Evolutionary conservation across 441 rosid genomes (phyloP).

Genomic region (Arabidopsis hybrid): DNA sequence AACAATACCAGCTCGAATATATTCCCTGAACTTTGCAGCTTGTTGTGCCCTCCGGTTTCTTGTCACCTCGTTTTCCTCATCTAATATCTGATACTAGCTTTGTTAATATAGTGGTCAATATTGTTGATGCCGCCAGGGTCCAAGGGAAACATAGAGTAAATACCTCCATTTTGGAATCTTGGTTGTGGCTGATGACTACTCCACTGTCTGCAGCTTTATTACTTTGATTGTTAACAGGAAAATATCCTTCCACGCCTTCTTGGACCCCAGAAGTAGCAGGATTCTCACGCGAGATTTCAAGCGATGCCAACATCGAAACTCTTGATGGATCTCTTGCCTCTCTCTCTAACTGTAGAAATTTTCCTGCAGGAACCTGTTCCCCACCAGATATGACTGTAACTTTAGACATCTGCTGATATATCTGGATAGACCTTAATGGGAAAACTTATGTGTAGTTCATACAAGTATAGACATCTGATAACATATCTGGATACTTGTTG

Average conservation of each 20-base stretch:
- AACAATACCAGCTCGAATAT: constrained; percentile 67
- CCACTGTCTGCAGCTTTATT: constrained; percentile 28
- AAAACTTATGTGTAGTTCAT: constrained; percentile 17
- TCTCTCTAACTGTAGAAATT: neutral
- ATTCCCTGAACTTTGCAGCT: constrained; percentile 70
- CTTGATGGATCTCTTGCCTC: neutral
- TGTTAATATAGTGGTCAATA: constrained; percentile 59
- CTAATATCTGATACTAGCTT: constrained; percentile 54
- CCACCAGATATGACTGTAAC: constrained; percentile 55
- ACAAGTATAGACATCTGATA: neutral
- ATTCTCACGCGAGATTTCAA: constrained; percentile 46
- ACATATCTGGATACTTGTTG: neutral
- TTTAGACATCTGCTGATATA: constrained; percentile 60
- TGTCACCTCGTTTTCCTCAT: constrained; percentile 63
- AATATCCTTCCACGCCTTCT: too few relatives aligned
- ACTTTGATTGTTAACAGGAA: too few relatives aligned
- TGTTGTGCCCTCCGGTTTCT: constrained; percentile 56
- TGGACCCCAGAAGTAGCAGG: too few relatives aligned
- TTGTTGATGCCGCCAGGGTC: constrained; percentile 55
- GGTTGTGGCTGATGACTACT: constrained; percentile 59
- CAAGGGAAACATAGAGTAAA: constrained; percentile 51
- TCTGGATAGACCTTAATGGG: constrained; percentile 70
- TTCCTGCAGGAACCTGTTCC: constrained; percentile 53
- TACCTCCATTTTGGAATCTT: constrained; percentile 66
- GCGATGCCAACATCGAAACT: constrained; percentile 55